Evolutionary conservation across 805 yeast species (phyloP).

Genomic region (Trichomonascus vanleenenianus): DNA sequence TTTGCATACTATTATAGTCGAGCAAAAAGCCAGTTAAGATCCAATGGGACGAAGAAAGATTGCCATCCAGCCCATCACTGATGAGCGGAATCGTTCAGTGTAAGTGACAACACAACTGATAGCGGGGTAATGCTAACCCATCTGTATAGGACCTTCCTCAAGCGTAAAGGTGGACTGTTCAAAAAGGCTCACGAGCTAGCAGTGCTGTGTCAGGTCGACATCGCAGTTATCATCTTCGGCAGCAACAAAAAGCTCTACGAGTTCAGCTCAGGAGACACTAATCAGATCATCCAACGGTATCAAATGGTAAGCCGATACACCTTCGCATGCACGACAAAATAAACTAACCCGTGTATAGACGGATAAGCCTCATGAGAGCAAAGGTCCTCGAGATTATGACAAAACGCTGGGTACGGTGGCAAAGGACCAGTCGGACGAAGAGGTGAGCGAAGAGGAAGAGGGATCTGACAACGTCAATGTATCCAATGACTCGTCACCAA

Average conservation of each 20-base stretch:
- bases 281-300: conserved; percentile 31
- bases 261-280: conserved; percentile 62
- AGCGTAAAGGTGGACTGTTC: conserved; percentile 89
- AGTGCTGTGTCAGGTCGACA: conserved; percentile 85
- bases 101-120: conserved; percentile 15
- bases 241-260: conserved; percentile 73
- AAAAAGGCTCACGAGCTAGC: conserved; percentile 76
- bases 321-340: background rate
- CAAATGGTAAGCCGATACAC: conserved; percentile 13
- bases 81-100: conserved; percentile 65
- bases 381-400: conserved; percentile 20
- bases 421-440: conserved; percentile 8
- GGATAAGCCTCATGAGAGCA: conserved; percentile 20
- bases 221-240: conserved; percentile 84
- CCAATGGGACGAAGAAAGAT: conserved; percentile 92
- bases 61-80: conserved; percentile 82
- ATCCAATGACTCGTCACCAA: background rate
- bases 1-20: background rate
- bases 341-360: background rate
- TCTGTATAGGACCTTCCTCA: conserved; percentile 60
- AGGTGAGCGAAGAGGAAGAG: conserved; percentile 17
- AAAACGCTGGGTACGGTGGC: background rate
- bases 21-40: background rate
- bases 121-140: background rate
- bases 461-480: conserved; percentile 8